Base-by-base conservation (phyloP, 2,329 filamentous ascomycete genomes). In the Tolypocladium nubicola region DNA sequence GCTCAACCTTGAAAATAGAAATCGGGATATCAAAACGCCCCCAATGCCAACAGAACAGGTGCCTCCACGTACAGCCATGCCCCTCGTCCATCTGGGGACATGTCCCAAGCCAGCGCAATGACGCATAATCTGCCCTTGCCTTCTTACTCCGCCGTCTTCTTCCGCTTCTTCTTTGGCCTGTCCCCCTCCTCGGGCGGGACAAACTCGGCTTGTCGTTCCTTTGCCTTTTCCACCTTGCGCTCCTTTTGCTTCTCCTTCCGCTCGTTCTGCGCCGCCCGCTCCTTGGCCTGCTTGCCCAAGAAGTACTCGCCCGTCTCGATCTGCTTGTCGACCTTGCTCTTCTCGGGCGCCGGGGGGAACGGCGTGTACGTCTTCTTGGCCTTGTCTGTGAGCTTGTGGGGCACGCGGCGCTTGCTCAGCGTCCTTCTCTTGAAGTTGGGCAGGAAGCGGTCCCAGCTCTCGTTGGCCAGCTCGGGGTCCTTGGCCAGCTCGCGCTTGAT, bases 231-330 rank as follows among this genome's bases (percentile, higher is more conserved):
- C 62, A 88, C 87, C 79, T 91, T 93, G 78, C 92, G 93, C 73
- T 85, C 80, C 73, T 85, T 88, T 76, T 96, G 92, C 73, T 88
- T 86, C 71, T 95, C 90, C 68, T 90, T 82, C 63, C 90, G 80
- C 67, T 90, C 88, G 69, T 93, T 87, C 73, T 88, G 86, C 52
- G 80, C 85, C 56, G 86, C 88, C 60, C 92, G 81, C 67, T 96
- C 90, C 80, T 96, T 96, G 59, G 90, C 92, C 68, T 92, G 85
- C 79, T 96, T 96, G 68, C 87, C 86, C 69, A 99, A 75, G 73
- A 97, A 97, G 76, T 96, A 99, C 76, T 97, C 93, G 75, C 94
- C 93, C 66, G 85, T 92, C 79, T 99, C 94, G 77, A 99, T 96
- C 81, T 99, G 93, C 73, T 91, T 76, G 74, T 99, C 94, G 66